phyloP scores from a whole-genome alignment of 139 green algal genomes.

The Chlorella sp. region DNA sequence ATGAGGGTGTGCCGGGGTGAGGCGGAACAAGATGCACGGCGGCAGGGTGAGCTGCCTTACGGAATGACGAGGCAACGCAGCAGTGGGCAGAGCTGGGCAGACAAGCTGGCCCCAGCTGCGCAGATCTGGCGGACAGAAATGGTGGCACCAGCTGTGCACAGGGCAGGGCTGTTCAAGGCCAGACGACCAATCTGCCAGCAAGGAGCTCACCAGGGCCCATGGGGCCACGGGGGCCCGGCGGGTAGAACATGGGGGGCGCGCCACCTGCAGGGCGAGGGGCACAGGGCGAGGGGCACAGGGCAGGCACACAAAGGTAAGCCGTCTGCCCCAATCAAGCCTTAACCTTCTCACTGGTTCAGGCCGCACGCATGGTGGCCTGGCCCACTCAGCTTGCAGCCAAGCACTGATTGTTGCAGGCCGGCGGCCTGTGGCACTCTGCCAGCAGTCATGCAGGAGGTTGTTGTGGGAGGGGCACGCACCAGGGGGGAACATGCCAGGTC shows the following conservation, averaged over 20 bases:
- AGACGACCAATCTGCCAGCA: too few relatives aligned
- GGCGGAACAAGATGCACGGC: neutral
- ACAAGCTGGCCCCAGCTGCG: too few relatives aligned
- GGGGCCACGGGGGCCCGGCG: slow-evolving; percentile 28
- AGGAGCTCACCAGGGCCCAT: slow-evolving; percentile 17
- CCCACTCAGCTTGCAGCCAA: too few relatives aligned
- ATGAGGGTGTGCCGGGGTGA: neutral
- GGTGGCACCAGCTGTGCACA: neutral
- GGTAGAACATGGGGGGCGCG: slow-evolving; percentile 55
- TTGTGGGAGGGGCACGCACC: neutral
- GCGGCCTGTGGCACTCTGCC: too few relatives aligned
- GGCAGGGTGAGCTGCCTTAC: too few relatives aligned
- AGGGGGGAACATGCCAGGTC: slow-evolving; percentile 41
- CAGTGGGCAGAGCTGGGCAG: too few relatives aligned
- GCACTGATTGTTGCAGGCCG: neutral
- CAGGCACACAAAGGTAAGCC: neutral
- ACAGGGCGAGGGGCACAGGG: neutral
- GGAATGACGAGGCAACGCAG: too few relatives aligned
- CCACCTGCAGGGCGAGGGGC: neutral
- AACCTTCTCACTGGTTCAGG: too few relatives aligned
- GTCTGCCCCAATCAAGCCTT: too few relatives aligned
- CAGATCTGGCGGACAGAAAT: too few relatives aligned
- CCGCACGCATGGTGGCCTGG: too few relatives aligned
- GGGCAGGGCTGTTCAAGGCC: neutral
- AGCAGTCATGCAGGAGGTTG: neutral